Evolutionary conservation across 2,329 filamentous ascomycete species (phyloP).

Genomic region (Parascedosporium putredinis): DNA sequence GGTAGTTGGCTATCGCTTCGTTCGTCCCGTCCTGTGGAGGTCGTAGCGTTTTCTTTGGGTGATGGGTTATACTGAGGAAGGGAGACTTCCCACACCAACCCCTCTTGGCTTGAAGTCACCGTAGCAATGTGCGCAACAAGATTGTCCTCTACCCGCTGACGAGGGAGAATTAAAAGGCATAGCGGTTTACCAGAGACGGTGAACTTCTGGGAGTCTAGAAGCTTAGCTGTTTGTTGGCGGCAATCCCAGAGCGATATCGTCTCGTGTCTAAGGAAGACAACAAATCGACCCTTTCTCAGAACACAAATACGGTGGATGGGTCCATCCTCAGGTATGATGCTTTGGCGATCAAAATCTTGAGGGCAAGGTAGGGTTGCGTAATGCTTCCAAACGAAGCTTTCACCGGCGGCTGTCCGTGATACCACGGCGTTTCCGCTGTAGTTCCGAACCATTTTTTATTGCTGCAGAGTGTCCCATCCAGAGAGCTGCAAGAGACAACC

Average conservation of each 20-base stretch:
- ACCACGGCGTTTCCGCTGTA: conserved; percentile 70
- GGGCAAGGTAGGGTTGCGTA: background rate
- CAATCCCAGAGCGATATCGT: conserved; percentile 74
- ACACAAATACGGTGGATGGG: conserved; percentile 75
- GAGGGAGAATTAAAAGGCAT: conserved; percentile 67
- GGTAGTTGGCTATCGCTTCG: background rate
- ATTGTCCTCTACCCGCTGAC: conserved; percentile 43
- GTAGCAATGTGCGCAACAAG: conserved; percentile 65
- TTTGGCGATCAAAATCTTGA: conserved; percentile 52
- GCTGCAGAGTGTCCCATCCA: conserved; percentile 80
- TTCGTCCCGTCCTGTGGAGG: background rate
- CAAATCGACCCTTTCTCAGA: conserved; percentile 64
- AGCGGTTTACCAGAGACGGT: conserved; percentile 57
- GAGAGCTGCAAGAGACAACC: conserved; percentile 51
- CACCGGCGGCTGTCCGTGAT: conserved; percentile 67
- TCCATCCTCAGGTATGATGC: conserved; percentile 53
- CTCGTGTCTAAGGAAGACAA: conserved; percentile 67
- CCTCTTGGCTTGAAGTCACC: conserved; percentile 66
- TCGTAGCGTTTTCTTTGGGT: background rate
- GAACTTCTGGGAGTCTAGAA: conserved; percentile 40
- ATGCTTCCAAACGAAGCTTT: conserved; percentile 68
- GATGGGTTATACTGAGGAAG: conserved; percentile 39
- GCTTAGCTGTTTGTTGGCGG: conserved; percentile 43
- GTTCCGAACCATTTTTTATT: conserved; percentile 79
- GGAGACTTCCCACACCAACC: conserved; percentile 70